phyloP scores from a whole-genome alignment of 192 early-diverging fungal genomes.

The Spizellomyces sp. region DNA sequence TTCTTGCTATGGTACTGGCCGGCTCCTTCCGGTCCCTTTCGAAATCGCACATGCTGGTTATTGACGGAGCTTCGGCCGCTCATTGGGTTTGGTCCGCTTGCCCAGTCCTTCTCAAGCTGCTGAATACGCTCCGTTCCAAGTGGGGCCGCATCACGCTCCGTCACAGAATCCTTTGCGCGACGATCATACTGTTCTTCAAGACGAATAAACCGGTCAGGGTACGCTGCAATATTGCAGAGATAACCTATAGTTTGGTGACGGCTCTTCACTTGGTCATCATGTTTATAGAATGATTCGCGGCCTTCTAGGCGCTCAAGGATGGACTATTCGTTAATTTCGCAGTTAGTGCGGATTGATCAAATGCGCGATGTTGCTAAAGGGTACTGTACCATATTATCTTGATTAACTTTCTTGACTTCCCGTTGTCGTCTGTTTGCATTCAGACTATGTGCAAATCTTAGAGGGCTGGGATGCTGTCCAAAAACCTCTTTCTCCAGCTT shows the following conservation, averaged over 20 bases:
- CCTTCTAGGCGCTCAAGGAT: slow-evolving; percentile 44
- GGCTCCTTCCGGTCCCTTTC: neutral
- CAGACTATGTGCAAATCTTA: slow-evolving; percentile 16
- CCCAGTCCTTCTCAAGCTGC: neutral
- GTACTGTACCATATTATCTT: slow-evolving; percentile 36
- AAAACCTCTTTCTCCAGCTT: slow-evolving; percentile 24
- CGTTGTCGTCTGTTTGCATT: slow-evolving; percentile 17
- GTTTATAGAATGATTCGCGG: slow-evolving; percentile 46
- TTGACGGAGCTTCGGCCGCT: neutral
- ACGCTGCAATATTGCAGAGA: slow-evolving; percentile 45
- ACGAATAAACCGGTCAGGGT: slow-evolving; percentile 43
- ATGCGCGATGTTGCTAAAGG: too few relatives aligned
- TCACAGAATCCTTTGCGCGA: neutral
- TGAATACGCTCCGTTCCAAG: neutral
- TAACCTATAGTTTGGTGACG: slow-evolving; percentile 43
- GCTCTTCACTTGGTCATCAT: slow-evolving; percentile 21
- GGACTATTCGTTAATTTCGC: slow-evolving; percentile 13
- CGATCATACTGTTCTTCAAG: slow-evolving; percentile 11
- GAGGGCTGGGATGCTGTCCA: slow-evolving; percentile 6
- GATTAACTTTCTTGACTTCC: slow-evolving; percentile 26
- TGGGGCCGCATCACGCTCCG: neutral
- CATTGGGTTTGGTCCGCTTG: neutral
- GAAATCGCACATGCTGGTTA: neutral
- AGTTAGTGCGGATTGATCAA: too few relatives aligned
- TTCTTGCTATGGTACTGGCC: neutral